phyloP scores from a whole-genome alignment of 2,329 filamentous ascomycete genomes.

The Verticillium dahliae region DNA sequence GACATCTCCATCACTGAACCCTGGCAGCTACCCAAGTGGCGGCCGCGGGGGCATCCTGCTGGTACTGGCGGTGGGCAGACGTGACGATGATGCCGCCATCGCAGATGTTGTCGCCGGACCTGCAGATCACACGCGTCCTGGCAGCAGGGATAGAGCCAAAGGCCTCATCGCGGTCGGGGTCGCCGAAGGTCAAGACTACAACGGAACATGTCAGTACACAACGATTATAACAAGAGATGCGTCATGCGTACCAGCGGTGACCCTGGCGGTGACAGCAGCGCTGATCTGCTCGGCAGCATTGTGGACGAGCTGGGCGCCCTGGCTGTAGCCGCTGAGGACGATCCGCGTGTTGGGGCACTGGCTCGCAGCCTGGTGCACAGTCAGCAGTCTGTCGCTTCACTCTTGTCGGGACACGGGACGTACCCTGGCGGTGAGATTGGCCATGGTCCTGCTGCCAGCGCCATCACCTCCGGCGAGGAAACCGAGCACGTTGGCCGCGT shows the following conservation, averaged over 20 bases:
- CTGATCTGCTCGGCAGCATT: slow-evolving; percentile 29
- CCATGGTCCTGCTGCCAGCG: slow-evolving; percentile 35
- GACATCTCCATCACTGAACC: background rate
- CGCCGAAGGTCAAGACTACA: slow-evolving; percentile 11
- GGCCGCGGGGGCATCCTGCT: slow-evolving; percentile 19
- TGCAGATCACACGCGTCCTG: slow-evolving; percentile 20
- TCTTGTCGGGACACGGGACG: background rate
- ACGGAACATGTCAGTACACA: background rate
- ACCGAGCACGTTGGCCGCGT: slow-evolving; percentile 36
- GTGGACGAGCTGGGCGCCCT: slow-evolving; percentile 32
- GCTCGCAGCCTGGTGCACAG: slow-evolving; percentile 20
- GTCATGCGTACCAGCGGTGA: slow-evolving; percentile 15
- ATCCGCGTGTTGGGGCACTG: slow-evolving; percentile 37
- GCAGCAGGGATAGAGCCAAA: slow-evolving; percentile 1
- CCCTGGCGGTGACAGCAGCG: slow-evolving; percentile 23
- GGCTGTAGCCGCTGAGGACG: slow-evolving; percentile 40
- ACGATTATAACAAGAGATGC: background rate
- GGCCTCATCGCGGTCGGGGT: slow-evolving; percentile 3
- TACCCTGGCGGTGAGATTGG: background rate
- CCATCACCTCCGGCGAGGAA: slow-evolving; percentile 39
- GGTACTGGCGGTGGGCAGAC: slow-evolving; percentile 18
- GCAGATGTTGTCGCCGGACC: slow-evolving; percentile 24
- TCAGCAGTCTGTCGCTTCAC: background rate
- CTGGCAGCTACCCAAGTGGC: slow-evolving; percentile 18
- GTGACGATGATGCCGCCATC: slow-evolving; percentile 18